Conservation (phyloP, 1,284 basidiomycete genomes). For the Cryptococcus sp. region DNA sequence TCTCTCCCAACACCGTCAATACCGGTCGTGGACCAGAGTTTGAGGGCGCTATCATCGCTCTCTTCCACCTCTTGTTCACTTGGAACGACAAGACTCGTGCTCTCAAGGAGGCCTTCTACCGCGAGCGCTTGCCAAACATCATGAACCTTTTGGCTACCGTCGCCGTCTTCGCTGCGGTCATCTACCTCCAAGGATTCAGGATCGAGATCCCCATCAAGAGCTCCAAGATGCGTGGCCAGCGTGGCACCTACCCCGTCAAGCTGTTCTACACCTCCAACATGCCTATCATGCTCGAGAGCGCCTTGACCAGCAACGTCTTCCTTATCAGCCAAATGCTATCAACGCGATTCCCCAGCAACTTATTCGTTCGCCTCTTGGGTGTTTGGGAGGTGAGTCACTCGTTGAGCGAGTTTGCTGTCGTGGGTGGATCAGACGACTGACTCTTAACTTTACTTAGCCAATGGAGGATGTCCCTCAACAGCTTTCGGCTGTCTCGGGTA, state of each 20-base stretch:
- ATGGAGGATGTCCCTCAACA: constrained; percentile 84
- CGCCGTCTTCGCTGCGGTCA: constrained; percentile 89
- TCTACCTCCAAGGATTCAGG: constrained; percentile 98
- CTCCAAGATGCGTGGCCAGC: constrained; percentile 92
- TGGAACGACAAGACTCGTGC: constrained; percentile 99
- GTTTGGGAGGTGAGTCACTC: constrained; percentile 81
- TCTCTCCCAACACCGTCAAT: constrained; percentile 97
- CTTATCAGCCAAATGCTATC: constrained; percentile 96
- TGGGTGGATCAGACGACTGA: no score
- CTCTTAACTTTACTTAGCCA: constrained; percentile 59
- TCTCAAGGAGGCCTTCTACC: constrained; percentile 96
- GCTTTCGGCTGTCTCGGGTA: constrained; percentile 85
- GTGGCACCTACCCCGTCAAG: constrained; percentile 94
- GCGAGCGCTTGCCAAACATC: constrained; percentile 93
- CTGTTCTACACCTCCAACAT: constrained; percentile 99
- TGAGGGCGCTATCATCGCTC: constrained; percentile 91
- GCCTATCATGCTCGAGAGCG: constrained; percentile 99
- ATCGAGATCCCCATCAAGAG: constrained; percentile 98
- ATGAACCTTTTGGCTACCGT: constrained; percentile 96
- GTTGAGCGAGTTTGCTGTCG: neutral
- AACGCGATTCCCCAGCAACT: constrained; percentile 84
- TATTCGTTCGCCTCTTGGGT: constrained; percentile 87
- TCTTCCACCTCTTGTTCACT: constrained; percentile 97
- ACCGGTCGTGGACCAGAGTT: constrained; percentile 98
- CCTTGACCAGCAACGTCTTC: constrained; percentile 92